Conservation (phyloP, 2,329 filamentous ascomycete species). For the Penicillium palitans region DNA sequence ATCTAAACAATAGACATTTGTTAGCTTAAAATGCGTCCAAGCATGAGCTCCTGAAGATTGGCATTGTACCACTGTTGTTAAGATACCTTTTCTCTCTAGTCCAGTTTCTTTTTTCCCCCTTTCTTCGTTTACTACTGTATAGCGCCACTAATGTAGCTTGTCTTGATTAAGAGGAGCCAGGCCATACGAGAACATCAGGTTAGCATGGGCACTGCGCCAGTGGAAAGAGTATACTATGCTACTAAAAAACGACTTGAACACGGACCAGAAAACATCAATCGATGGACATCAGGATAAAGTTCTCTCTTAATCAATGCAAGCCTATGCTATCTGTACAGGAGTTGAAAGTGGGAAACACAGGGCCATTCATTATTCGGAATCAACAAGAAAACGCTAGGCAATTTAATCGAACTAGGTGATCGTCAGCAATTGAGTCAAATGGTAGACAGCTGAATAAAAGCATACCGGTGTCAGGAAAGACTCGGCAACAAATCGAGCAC, state of each 20-base stretch:
- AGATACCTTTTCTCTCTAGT: not conserved
- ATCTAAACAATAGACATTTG: not conserved
- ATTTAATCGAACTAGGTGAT: slow-evolving; percentile 33
- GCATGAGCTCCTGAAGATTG: not conserved
- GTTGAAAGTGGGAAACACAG: slow-evolving; percentile 17
- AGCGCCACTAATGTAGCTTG: too few relatives aligned
- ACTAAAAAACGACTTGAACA: not conserved
- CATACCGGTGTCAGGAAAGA: slow-evolving; percentile 92
- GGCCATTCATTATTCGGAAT: slow-evolving; percentile 23
- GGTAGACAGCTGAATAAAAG: not conserved
- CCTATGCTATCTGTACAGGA: slow-evolving; percentile 29
- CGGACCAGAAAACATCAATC: not conserved
- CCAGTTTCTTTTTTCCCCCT: not conserved
- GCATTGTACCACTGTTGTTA: not conserved
- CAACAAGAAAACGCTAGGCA: slow-evolving; percentile 23
- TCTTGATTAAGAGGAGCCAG: not conserved
- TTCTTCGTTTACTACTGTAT: not conserved
- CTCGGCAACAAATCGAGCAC: slow-evolving; percentile 96
- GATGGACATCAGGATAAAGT: slow-evolving; percentile 10
- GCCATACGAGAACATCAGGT: not conserved
- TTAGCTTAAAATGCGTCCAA: not conserved
- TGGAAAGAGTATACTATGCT: not conserved
- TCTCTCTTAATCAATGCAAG: slow-evolving; percentile 22
- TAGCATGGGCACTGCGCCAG: not conserved
- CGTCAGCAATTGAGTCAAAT: slow-evolving; percentile 10